A percentile compares a stretch with the other conserved stretches of the same genome.
Evolutionary conservation across 2,329 filamentous ascomycete genomes (phyloP).

Genomic region (Rhytidhysteron rufulum): DNA sequence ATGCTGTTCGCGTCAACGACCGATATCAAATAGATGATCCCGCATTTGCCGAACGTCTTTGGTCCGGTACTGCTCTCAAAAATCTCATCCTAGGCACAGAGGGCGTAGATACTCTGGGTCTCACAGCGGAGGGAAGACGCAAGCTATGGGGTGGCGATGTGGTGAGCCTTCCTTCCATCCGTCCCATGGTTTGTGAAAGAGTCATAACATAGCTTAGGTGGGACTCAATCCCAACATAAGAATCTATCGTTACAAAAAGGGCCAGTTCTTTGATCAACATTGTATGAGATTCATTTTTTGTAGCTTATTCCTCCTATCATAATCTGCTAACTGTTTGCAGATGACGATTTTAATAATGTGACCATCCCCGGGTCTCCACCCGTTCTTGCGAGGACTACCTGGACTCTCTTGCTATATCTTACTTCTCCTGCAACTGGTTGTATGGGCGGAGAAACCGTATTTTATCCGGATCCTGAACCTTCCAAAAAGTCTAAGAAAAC

Average conservation of each 20-base stretch:
- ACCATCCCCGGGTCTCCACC: slow-evolving; percentile 44
- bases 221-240: slow-evolving; percentile 86
- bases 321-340: slow-evolving; percentile 47
- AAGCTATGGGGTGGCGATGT: slow-evolving; percentile 72
- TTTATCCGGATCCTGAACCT: slow-evolving; percentile 65
- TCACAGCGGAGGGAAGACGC: slow-evolving; percentile 27
- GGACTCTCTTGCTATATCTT: slow-evolving; percentile 86
- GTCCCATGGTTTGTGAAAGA: no score
- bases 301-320: no score
- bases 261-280: slow-evolving; percentile 89
- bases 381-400: slow-evolving; percentile 68
- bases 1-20: slow-evolving; percentile 84
- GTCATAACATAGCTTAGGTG: slow-evolving; percentile 36
- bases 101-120: slow-evolving; percentile 27
- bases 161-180: no score
- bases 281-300: no score
- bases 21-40: slow-evolving; percentile 78
- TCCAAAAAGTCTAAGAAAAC: slow-evolving; percentile 41
- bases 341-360: slow-evolving; percentile 81
- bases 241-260: slow-evolving; percentile 79
- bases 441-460: slow-evolving; percentile 83
- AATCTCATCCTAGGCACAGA: slow-evolving; percentile 47
- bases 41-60: slow-evolving; percentile 69
- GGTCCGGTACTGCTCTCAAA: slow-evolving; percentile 71
- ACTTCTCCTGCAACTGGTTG: slow-evolving; percentile 73